Conservation (phyloP, 768 basidiomycete species). For the Auricularia cornea region DNA sequence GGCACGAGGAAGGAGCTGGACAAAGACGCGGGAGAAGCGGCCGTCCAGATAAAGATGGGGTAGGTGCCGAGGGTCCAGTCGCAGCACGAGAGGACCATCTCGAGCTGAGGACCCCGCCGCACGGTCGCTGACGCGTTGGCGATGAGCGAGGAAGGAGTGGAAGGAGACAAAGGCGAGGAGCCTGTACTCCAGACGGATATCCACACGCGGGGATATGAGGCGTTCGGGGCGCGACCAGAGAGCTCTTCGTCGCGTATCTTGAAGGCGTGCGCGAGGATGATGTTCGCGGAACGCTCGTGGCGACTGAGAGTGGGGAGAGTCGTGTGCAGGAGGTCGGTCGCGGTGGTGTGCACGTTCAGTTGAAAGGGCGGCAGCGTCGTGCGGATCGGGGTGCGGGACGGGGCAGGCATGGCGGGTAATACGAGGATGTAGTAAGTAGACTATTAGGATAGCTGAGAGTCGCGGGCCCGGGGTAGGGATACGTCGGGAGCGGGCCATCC, state of each 20-base stretch:
- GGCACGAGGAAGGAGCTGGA: constrained; percentile 26
- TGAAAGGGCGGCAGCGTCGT: constrained; percentile 4
- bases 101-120: constrained; percentile 28
- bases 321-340: constrained; percentile 30
- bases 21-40: constrained; percentile 26
- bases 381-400: background rate
- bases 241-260: constrained; percentile 32
- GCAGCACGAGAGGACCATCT: constrained; percentile 54
- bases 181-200: constrained; percentile 22
- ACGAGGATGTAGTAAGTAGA: constrained; percentile 2
- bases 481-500: background rate
- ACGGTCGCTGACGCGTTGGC: constrained; percentile 29
- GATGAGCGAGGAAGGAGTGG: constrained; percentile 40
- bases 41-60: constrained; percentile 55
- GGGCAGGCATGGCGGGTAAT: background rate
- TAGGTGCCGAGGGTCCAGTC: constrained; percentile 48
- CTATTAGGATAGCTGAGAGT: background rate
- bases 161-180: constrained; percentile 13
- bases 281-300: constrained; percentile 39
- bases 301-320: constrained; percentile 30
- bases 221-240: constrained; percentile 24
- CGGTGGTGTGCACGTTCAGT: constrained; percentile 30
- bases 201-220: constrained; percentile 23
- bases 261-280: constrained; percentile 44
- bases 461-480: background rate